Evolutionary conservation across 495 filamentous ascomycete species (phyloP).

Genomic region (Penicillium bovifimosum): DNA sequence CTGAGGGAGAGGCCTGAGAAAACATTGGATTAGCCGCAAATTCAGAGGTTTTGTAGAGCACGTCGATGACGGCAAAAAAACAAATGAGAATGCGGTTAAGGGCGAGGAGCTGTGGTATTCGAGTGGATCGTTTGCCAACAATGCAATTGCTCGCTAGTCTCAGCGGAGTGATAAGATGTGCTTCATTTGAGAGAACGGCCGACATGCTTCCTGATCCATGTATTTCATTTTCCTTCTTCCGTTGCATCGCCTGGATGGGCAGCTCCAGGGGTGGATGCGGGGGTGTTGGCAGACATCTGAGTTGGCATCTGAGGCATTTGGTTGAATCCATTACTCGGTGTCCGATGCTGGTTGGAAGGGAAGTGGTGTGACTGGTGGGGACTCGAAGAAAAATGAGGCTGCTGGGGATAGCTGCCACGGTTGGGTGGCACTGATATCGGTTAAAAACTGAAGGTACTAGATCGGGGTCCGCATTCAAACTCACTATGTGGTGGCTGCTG

Average conservation of each 20-base stretch:
- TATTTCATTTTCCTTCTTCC: slow-evolving; percentile 54
- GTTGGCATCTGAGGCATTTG: slow-evolving; percentile 47
- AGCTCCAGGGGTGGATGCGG: slow-evolving; percentile 29
- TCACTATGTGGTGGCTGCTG: slow-evolving; percentile 63
- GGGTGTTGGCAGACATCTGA: slow-evolving; percentile 40
- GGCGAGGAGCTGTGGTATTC: not conserved
- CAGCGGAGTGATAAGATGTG: slow-evolving; percentile 1
- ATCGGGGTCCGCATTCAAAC: slow-evolving; percentile 24
- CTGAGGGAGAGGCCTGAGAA: slow-evolving; percentile 6
- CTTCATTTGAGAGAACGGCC: slow-evolving; percentile 7
- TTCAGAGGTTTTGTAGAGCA: not conserved
- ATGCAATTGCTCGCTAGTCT: not conserved
- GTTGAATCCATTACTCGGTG: slow-evolving; percentile 53
- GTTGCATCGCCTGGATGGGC: slow-evolving; percentile 41
- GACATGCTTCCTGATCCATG: slow-evolving; percentile 4
- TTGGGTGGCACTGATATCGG: slow-evolving; percentile 50
- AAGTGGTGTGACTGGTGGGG: slow-evolving; percentile 64
- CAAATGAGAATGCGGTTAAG: not conserved
- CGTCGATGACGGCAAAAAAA: not conserved
- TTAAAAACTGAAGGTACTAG: slow-evolving; percentile 15
- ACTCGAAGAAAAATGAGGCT: slow-evolving; percentile 56
- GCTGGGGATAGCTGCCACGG: slow-evolving; percentile 53
- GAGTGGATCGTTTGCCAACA: not conserved
- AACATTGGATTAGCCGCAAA: slow-evolving; percentile 1
- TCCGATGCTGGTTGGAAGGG: slow-evolving; percentile 55